Evolutionary conservation across 1,284 basidiomycete species (phyloP), one percentile per base, ranked within the genome.

Genomic region (Retiboletus flavoniger): DNA sequence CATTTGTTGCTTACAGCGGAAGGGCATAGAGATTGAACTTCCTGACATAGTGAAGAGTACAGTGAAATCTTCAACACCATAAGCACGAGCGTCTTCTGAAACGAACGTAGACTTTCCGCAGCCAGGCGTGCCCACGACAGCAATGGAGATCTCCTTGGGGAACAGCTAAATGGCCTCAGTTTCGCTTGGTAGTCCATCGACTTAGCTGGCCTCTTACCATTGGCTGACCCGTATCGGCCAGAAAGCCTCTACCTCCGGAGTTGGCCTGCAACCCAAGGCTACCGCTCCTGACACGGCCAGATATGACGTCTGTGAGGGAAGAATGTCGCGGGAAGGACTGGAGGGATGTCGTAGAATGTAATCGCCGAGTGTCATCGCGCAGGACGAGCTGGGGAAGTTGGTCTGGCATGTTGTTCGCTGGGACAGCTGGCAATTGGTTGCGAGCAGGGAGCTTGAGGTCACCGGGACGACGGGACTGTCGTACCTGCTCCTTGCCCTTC

Each of bases 31-130:
- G 31, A 68, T 61, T 32, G 66, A 68, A 46, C 69, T 67, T 52
- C 71, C 69, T 63, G 62, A 66, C 70, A 59, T 68, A 49, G 63
- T 58, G 19, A 59, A 68, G 19, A 69, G 58, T 17, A 51, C 45
- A 45, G 56, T 42, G 36, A 68, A 56, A 55, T 67, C 59, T 34
- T 60, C 56, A 28, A 69, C 72, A n/a, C 76, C 74, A 60, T 79
- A 81, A 13, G 76, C 75, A 57, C 80, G 82, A 47, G 88, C 74
- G 29, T 89, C 88, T 67, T 84, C 87, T 43, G 76, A 76, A 54
- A 91, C 84, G 47, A 85, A 78, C 3, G 79, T 78, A 1, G 85
- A 85, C 70, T 91, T 91, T 53, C 89, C 89, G 61, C 86, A 89
- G 28, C 82, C 80, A 50, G 77, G 68, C 8, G 79, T 76, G n/a